Conservation (phyloP, 768 basidiomycete species). For the Hortiboletus flavorubellus region DNA sequence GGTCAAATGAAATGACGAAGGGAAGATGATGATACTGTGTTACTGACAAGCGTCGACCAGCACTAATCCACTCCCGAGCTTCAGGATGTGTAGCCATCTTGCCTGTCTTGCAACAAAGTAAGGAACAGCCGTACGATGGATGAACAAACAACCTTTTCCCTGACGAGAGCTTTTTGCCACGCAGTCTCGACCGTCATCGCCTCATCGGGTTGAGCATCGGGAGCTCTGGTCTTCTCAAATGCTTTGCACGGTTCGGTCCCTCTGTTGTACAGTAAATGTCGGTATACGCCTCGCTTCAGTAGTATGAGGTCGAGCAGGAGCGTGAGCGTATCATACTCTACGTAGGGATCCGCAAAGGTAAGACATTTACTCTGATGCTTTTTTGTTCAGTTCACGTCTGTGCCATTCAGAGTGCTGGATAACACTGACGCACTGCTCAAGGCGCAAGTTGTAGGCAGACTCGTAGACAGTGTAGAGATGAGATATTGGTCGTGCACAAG, state of each 20-base stretch:
- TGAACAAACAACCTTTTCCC: slow-evolving; percentile 26
- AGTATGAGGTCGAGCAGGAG: slow-evolving; percentile 78
- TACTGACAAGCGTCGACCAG: slow-evolving; percentile 71
- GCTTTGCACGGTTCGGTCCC: slow-evolving; percentile 60
- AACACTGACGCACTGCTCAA: slow-evolving; percentile 77
- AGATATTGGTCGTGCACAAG: slow-evolving; percentile 59
- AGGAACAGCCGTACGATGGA: background rate
- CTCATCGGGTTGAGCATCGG: background rate
- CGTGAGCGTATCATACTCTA: slow-evolving; percentile 75
- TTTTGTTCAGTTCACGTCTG: slow-evolving; percentile 4
- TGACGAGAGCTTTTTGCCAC: slow-evolving; percentile 7
- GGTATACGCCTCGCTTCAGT: slow-evolving; percentile 76
- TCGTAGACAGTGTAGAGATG: slow-evolving; percentile 82
- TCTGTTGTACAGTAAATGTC: slow-evolving; percentile 79
- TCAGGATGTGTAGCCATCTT: slow-evolving; percentile 57
- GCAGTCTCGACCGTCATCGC: background rate
- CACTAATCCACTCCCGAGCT: slow-evolving; percentile 56
- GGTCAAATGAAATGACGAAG: slow-evolving; percentile 1
- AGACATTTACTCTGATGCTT: slow-evolving; percentile 51
- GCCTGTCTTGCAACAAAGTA: slow-evolving; percentile 43
- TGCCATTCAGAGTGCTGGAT: background rate
- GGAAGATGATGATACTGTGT: background rate
- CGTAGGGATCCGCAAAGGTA: slow-evolving; percentile 80
- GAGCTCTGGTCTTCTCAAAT: slow-evolving; percentile 14
- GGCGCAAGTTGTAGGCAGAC: slow-evolving; percentile 70